phyloP scores from a whole-genome alignment of 2,329 filamentous ascomycete genomes.

The Paraconiothyrium brasiliense region DNA sequence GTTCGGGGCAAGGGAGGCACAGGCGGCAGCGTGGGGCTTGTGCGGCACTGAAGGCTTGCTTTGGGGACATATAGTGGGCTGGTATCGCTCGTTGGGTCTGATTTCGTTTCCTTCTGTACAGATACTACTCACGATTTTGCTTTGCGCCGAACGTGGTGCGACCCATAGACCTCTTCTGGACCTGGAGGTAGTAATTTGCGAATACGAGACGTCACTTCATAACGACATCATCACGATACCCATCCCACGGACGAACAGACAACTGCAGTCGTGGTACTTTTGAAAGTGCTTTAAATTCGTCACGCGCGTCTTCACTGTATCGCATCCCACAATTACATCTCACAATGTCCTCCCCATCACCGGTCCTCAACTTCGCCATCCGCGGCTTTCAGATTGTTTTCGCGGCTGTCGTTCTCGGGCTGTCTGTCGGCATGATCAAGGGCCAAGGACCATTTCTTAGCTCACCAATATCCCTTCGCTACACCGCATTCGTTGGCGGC shows the following conservation, averaged over 20 bases:
- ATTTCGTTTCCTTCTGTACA: not conserved
- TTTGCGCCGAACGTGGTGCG: not conserved
- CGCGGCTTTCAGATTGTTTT: constrained; percentile 31
- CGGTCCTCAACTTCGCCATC: constrained; percentile 22
- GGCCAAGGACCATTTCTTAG: constrained; percentile 16
- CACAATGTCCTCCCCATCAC: not conserved
- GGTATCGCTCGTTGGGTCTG: not conserved
- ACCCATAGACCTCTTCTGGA: not conserved
- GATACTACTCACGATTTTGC: not conserved
- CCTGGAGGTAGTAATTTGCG: not conserved
- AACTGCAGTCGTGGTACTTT: not conserved
- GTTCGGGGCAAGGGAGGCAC: constrained; percentile 2
- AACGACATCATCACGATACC: not conserved
- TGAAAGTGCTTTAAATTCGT: not conserved
- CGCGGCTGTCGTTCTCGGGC: constrained; percentile 25
- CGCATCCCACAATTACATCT: constrained; percentile 8
- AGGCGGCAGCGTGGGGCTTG: constrained; percentile 6
- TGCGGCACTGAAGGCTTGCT: not conserved
- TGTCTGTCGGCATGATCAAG: constrained; percentile 28
- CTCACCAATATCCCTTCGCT: constrained; percentile 19
- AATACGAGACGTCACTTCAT: not conserved
- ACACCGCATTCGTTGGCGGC: constrained; percentile 24
- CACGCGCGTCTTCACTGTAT: not conserved
- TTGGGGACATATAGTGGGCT: constrained; percentile 6
- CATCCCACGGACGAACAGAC: not conserved